Conservation (phyloP, 176 grass and related monocot genomes). For the Oryza coarctata region DNA sequence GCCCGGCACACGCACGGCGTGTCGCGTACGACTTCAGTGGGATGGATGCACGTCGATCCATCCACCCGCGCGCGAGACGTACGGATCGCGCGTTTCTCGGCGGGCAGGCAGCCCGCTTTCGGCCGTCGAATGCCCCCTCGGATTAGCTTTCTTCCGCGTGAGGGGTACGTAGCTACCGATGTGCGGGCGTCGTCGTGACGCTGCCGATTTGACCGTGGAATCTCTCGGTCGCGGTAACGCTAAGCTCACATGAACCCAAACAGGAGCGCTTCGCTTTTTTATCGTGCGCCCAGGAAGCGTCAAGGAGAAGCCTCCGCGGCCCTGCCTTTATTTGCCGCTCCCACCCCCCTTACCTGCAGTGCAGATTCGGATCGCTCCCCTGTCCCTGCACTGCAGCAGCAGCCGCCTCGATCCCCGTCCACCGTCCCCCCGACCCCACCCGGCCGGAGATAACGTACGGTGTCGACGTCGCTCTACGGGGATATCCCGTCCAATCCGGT, state of each 20-base stretch:
- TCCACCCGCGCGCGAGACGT: too few species aligned
- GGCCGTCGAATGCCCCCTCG: too few species aligned
- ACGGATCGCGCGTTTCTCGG: too few species aligned
- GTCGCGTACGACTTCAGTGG: too few species aligned
- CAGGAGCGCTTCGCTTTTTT: not conserved
- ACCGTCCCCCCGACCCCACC: not conserved
- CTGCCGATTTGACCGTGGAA: slow-evolving; percentile 48
- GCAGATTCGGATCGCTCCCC: slow-evolving; percentile 40
- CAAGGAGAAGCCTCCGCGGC: slow-evolving; percentile 52
- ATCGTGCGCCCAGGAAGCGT: slow-evolving; percentile 34
- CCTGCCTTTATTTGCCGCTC: not conserved
- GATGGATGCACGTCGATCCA: too few species aligned
- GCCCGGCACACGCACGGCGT: too few species aligned
- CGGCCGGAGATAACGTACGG: not conserved
- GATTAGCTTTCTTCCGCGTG: too few species aligned
- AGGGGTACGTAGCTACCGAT: too few species aligned
- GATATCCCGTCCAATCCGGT: not conserved
- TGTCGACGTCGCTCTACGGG: not conserved
- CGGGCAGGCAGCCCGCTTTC: too few species aligned
- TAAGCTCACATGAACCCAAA: not conserved
- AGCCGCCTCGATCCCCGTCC: not conserved
- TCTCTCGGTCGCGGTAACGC: slow-evolving; percentile 28
- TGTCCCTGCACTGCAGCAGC: not conserved
- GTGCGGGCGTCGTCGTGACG: too few species aligned
- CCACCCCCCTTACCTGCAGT: not conserved